Evolutionary conservation across 2,329 filamentous ascomycete species (phyloP).

Genomic region (Pyrenochaeta sp.): DNA sequence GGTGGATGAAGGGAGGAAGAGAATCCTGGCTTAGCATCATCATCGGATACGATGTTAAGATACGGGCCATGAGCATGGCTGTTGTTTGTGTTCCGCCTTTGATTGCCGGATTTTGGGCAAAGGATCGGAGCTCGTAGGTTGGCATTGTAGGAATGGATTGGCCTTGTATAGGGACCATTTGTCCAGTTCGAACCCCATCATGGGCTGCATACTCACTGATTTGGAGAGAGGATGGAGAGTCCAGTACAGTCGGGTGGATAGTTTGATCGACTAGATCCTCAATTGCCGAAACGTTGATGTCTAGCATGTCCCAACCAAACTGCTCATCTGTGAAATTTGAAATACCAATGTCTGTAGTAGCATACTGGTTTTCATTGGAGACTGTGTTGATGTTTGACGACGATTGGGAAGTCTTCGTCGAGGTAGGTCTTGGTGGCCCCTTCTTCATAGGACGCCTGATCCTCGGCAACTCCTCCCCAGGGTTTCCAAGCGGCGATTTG

Average conservation of each 20-base stretch:
- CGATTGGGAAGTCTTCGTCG: neutral
- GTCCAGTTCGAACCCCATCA: neutral
- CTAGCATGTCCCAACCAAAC: constrained; percentile 26
- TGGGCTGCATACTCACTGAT: neutral
- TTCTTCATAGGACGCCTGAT: neutral
- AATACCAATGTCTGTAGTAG: neutral
- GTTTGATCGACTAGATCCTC: constrained; percentile 22
- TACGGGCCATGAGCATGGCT: constrained; percentile 51
- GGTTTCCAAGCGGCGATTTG: too few species aligned
- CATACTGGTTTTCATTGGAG: neutral
- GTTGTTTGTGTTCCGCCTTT: constrained; percentile 42
- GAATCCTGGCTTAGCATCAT: constrained; percentile 51
- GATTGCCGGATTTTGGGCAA: constrained; percentile 36
- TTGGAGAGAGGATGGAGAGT: neutral
- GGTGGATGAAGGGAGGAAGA: constrained; percentile 57
- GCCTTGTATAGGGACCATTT: neutral
- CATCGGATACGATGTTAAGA: constrained; percentile 53
- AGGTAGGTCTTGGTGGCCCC: neutral
- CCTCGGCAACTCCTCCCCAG: neutral
- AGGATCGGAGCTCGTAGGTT: constrained; percentile 27
- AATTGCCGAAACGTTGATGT: constrained; percentile 9
- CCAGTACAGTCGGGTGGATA: neutral
- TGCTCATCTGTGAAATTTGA: neutral
- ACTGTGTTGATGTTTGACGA: neutral
- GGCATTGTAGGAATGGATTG: constrained; percentile 34